A percentile compares a stretch with the other conserved stretches of the same genome.
Evolutionary conservation across 345 rosid genomes (phyloP).

Genomic region (Eutrema heterophyllum): DNA sequence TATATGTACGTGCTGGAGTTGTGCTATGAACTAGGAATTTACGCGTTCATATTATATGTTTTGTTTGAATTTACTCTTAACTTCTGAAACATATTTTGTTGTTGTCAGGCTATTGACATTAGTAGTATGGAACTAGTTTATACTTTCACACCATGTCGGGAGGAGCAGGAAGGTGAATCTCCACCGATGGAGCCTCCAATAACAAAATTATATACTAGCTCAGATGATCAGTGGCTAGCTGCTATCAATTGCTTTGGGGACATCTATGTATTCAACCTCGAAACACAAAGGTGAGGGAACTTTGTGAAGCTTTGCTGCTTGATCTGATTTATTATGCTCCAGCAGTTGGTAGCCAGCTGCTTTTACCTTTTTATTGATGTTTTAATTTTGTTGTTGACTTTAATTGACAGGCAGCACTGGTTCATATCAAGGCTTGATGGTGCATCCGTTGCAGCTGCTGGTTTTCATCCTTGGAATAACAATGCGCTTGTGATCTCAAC

Average conservation of each 20-base stretch:
- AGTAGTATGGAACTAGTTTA: slow-evolving; percentile 51
- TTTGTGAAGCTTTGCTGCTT: not conserved
- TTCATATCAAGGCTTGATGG: slow-evolving; percentile 86
- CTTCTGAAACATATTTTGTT: slow-evolving; percentile 2
- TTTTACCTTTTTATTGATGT: not conserved
- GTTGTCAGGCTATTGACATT: slow-evolving; percentile 57
- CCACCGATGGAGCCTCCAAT: slow-evolving; percentile 72
- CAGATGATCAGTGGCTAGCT: slow-evolving; percentile 91
- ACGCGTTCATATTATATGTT: not conserved
- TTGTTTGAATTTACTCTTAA: not conserved
- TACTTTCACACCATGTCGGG: slow-evolving; percentile 55
- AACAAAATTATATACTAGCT: slow-evolving; percentile 80
- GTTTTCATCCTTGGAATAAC: slow-evolving; percentile 69
- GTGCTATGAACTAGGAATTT: not conserved
- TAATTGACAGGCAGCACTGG: slow-evolving; percentile 84
- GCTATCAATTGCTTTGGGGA: slow-evolving; percentile 95
- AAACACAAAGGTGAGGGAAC: slow-evolving; percentile 58
- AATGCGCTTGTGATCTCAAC: slow-evolving; percentile 74
- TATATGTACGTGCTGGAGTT: slow-evolving; percentile 52
- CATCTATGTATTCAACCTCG: slow-evolving; percentile 71
- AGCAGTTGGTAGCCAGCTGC: not conserved
- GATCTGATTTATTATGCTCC: not conserved
- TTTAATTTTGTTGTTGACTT: not conserved
- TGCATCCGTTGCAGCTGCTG: slow-evolving; percentile 89
- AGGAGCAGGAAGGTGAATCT: slow-evolving; percentile 42